Evolutionary conservation across 1,139 yeast genomes (phyloP).

Genomic region (Ogataea hybrid): DNA sequence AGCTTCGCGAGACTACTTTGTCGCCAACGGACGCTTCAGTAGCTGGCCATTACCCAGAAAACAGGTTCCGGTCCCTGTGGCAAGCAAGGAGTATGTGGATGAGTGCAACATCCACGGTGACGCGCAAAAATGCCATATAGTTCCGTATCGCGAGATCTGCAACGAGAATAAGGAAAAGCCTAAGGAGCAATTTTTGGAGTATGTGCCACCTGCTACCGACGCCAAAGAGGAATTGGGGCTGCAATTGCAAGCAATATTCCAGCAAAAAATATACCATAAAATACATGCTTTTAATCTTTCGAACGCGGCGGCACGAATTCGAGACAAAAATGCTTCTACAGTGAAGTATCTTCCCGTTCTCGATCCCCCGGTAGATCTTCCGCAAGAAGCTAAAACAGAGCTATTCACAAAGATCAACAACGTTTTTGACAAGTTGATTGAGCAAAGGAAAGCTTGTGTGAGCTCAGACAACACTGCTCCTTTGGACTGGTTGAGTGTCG

Average conservation of each 20-base stretch:
- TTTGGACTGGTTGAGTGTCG: constrained; percentile 35
- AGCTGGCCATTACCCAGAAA: constrained; percentile 45
- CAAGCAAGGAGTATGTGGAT: constrained; percentile 21
- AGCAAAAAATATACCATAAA: constrained; percentile 33
- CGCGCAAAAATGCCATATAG: constrained; percentile 2
- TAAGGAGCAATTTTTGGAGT: constrained; percentile 12
- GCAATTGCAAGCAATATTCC: constrained; percentile 38
- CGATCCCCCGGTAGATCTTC: constrained; percentile 29
- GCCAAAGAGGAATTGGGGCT: constrained; percentile 30
- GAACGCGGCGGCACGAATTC: constrained; percentile 12
- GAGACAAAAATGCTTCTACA: constrained; percentile 11
- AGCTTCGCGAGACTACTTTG: constrained; percentile 35
- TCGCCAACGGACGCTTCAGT: constrained; percentile 42
- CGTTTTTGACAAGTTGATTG: constrained; percentile 16
- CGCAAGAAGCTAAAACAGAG: constrained; percentile 26
- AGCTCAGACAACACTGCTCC: not conserved
- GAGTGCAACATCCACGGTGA: constrained; percentile 10
- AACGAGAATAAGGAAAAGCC: constrained; percentile 14
- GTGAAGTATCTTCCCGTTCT: constrained; percentile 20
- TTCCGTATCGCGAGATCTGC: constrained; percentile 7
- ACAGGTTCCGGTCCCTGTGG: constrained; percentile 39
- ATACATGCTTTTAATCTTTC: constrained; percentile 16
- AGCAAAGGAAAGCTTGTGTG: not conserved
- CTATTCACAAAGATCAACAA: constrained; percentile 31
- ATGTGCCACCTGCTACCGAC: constrained; percentile 25